Conservation (phyloP, 2,329 filamentous ascomycete species). For the Fusarium solani-melongenae region DNA sequence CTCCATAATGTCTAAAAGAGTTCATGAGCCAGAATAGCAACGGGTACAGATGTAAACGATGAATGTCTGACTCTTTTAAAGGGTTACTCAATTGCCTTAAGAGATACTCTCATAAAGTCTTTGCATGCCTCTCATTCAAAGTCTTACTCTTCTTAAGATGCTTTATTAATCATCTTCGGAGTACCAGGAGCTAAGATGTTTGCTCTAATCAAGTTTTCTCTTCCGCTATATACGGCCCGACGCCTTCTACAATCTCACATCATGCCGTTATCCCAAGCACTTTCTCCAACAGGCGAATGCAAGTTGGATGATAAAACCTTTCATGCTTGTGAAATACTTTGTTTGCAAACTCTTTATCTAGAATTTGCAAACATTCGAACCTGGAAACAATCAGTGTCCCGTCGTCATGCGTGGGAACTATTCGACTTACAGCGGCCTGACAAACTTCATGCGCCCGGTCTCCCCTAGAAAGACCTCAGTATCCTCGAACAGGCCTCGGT, state of each 20-base stretch:
- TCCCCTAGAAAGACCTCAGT: background rate
- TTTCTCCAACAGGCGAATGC: background rate
- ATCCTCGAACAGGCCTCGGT: background rate
- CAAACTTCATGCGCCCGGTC: background rate
- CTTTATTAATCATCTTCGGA: background rate
- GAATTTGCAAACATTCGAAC: background rate
- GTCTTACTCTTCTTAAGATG: background rate
- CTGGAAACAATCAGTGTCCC: background rate
- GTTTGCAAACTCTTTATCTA: background rate
- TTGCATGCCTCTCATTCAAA: background rate
- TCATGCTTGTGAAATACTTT: background rate
- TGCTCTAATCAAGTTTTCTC: background rate
- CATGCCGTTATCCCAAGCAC: background rate
- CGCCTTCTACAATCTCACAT: background rate
- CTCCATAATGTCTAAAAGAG: too few species aligned
- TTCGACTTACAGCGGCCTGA: background rate
- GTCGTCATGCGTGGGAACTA: background rate
- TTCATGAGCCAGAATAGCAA: too few species aligned
- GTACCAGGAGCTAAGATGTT: background rate
- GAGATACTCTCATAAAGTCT: background rate
- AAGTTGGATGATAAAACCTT: background rate
- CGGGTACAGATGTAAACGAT: too few species aligned
- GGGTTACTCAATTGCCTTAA: too few species aligned
- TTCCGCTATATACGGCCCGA: background rate
- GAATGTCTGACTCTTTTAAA: background rate